A percentile compares a stretch with the other conserved stretches of the same genome.
Conservation (phyloP, 805 yeast genomes). For the Middelhovenomyces tepae region DNA sequence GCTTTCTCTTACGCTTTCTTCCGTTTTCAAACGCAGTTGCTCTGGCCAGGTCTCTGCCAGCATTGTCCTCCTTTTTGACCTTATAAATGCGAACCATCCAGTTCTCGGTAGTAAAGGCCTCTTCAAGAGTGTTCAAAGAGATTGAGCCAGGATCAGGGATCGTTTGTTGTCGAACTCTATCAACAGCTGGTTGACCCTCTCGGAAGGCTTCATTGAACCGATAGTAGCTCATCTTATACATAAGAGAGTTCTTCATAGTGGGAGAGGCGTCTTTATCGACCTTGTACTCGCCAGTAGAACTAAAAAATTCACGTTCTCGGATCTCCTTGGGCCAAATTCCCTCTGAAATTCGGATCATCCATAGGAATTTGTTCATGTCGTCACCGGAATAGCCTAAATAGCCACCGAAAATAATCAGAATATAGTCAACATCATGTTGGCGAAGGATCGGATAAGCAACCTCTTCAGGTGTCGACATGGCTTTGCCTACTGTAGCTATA, state of each 20-base stretch:
- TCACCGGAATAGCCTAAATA: slow-evolving; percentile 90
- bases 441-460: slow-evolving; percentile 80
- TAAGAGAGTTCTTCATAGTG: slow-evolving; percentile 79
- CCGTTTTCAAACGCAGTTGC: slow-evolving; percentile 12
- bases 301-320: slow-evolving; percentile 74
- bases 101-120: slow-evolving; percentile 90
- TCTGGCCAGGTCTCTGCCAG: slow-evolving; percentile 56
- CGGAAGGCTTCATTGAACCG: slow-evolving; percentile 66
- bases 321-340: slow-evolving; percentile 99
- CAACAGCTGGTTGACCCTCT: slow-evolving; percentile 42
- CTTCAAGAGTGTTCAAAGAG: slow-evolving; percentile 71
- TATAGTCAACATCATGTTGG: slow-evolving; percentile 91
- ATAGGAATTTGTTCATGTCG: slow-evolving; percentile 89
- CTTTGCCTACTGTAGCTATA: slow-evolving; percentile 98
- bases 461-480: slow-evolving; percentile 86
- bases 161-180: slow-evolving; percentile 82
- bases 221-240: slow-evolving; percentile 93
- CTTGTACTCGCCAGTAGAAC: slow-evolving; percentile 76
- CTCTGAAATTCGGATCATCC: slow-evolving; percentile 99
- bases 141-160: slow-evolving; percentile 43
- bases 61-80: slow-evolving; percentile 77
- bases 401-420: slow-evolving; percentile 90
- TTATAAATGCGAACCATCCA: slow-evolving; percentile 94
- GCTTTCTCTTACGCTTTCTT: slow-evolving; percentile 14
- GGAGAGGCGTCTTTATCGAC: slow-evolving; percentile 75